Evolutionary conservation across 2,329 filamentous ascomycete genomes (phyloP), one percentile per base, ranked within the genome.

Genomic region (Pseudocercospora macadamiae): DNA sequence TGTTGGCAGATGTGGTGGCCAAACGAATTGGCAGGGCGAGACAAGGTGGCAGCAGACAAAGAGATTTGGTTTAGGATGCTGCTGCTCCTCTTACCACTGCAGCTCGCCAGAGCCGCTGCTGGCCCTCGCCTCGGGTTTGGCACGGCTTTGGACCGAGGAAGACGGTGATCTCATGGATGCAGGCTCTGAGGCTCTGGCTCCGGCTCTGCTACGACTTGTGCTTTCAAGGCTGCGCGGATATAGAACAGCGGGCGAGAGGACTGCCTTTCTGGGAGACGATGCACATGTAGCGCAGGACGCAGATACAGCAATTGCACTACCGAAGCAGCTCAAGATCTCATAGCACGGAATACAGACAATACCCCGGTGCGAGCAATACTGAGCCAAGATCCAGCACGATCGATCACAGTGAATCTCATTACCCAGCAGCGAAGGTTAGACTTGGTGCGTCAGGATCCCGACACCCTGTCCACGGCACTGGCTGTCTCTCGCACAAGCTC

Each of bases 11-110:
- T 44, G 44, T 23, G 23, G 23, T 51, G 21, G 49, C 56, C 34
- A 48, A 44, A 23, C 44, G 52, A 48, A 59, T 49, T 54, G 39
- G 51, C 56, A 51, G 44, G 56, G 56, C 56, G 56, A 45, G 49
- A 44, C 39, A 54, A 32, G 12, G 42, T 47, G 42, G 14, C 21
- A n/a, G 42, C 21, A 47, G 42, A 47, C 42, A 28, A 47, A 47
- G 23, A 47, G 42, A 16, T 47, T 47, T 21, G 26, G 19, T 25
- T 42, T 16, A 42, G 37, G 37, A 42, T 18, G 16, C 12, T 42
- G 37, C 37, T 47, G 44, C 44, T 28, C n/a, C n/a, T n/a, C 44
- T 32, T 49, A 34, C 25, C 47, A 34, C 47, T 21, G 25, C 14
- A 49, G 42, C 42, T 45, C 7, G 14, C 42, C 42, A 47, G 42